Base-by-base conservation (phyloP, 1,284 basidiomycete species). In the Golubevia pallescens region DNA sequence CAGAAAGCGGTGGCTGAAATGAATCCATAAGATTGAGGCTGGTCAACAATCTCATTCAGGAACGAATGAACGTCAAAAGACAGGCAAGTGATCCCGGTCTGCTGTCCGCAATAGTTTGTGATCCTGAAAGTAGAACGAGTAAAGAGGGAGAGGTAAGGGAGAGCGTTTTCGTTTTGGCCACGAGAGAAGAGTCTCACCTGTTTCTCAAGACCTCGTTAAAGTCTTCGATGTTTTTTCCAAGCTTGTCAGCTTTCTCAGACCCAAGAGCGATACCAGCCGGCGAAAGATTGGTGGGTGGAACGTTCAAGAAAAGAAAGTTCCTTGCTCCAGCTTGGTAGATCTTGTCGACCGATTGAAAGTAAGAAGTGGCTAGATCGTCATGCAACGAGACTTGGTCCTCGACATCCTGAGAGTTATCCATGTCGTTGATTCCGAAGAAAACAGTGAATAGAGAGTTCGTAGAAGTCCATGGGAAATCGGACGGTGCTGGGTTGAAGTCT, bases 301-400 rank as follows among this genome's bases (percentile, higher is more conserved):
- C 90, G n/a, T 89, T 90, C 55, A 91, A 86, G 86, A 91, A 90
- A 14, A 91, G 85, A 86, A 91, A 91, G 51, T 89, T 88, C 19
- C 90, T 89, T 38, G 89, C 90, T 38, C 90, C 90, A 55, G 86
- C 79, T 2, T 82, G 58, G 79, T 90, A 89, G 20, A 91, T 85
- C 32, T 87, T 86, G 66, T 91, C 88, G 48, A 90, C 86, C 90
- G 85, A 90, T 89, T 8, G 87, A 72, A 89, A 89, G n/a, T 91
- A 87, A 28, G 89, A 86, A 48, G 87, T 80, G 88, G 91, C 88
- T 14, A 91, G 78, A 13, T 86, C 86, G 1, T 81, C 81, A 71
- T 90, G 89, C 80, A 91, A 90, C 7, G 86, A 85, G 5, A 80
- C 76, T 62, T 88, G 88, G 10, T 38, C 34, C 10, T 38, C 34